A percentile compares a stretch with the other conserved stretches of the same genome.
Conservation (phyloP, 2,329 filamentous ascomycete genomes). For the Emydomyces testavorans region DNA sequence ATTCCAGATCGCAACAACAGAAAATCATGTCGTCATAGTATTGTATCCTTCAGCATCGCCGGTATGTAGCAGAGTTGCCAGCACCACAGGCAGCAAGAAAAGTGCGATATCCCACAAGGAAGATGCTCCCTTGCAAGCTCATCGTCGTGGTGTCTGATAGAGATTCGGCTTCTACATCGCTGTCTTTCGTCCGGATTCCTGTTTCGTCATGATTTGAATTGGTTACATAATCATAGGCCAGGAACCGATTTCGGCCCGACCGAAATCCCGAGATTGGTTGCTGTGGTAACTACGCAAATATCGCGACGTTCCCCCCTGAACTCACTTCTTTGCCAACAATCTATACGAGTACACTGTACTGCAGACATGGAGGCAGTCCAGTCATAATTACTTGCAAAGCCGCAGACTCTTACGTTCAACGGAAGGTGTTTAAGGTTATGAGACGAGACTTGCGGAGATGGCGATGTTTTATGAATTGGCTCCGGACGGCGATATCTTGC, state of each 20-base stretch:
- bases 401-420: neutral
- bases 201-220: too few species aligned
- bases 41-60: neutral
- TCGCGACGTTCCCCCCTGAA: too few species aligned
- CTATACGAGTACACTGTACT: too few species aligned
- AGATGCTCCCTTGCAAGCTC: too few species aligned
- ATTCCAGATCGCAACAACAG: neutral
- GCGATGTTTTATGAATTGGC: neutral
- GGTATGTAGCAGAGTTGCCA: neutral
- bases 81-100: neutral
- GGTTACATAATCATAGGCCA: too few species aligned
- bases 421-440: neutral
- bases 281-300: too few species aligned
- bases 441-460: neutral
- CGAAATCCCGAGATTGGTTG: too few species aligned
- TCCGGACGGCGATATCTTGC: slow-evolving; percentile 5
- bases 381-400: neutral
- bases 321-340: too few species aligned
- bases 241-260: neutral
- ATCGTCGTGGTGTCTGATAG: too few species aligned
- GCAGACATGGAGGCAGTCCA: too few species aligned
- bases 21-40: slow-evolving; percentile 10
- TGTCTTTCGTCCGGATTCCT: neutral
- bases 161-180: too few species aligned
- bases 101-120: neutral